A percentile compares a stretch with the other conserved stretches of the same genome.
These are phyloP conservation scores for Alternaria conjuncta DNA, from an alignment of 2,329 filamentous ascomycete genomes.

Conservation along the genomic window DNA sequence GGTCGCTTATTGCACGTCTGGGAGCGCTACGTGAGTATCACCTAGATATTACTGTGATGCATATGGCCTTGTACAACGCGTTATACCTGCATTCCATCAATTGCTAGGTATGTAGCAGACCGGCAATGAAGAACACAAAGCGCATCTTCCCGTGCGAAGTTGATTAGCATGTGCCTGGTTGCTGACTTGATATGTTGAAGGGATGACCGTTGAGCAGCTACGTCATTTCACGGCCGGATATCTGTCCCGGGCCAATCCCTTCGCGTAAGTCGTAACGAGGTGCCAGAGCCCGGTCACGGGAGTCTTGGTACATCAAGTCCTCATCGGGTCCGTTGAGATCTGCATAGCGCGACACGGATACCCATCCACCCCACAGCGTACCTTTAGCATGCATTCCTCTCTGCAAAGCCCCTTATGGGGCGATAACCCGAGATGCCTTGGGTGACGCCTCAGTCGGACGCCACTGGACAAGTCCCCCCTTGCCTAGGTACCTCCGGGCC, in stretches of 20 bases:
- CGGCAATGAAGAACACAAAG: background rate
- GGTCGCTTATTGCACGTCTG: background rate
- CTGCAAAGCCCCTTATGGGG: background rate
- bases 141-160: background rate
- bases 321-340: background rate
- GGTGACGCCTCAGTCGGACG: background rate
- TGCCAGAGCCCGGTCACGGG: background rate
- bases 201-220: background rate
- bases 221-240: conserved; percentile 7
- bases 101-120: background rate
- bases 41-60: background rate
- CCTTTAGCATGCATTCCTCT: background rate
- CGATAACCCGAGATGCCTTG: background rate
- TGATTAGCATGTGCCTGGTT: background rate
- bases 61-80: background rate
- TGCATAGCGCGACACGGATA: background rate
- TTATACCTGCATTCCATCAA: background rate
- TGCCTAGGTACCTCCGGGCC: background rate
- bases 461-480: background rate
- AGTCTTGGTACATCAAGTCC: background rate
- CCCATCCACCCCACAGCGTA: background rate
- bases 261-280: conserved; percentile 15
- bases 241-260: conserved; percentile 4
- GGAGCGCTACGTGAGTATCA: background rate
- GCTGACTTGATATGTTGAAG: background rate